Percentiles rank a stretch among this genome's conserved stretches.
Conservation (phyloP, 805 yeast species). For the Diddensiella transvaalensis region DNA sequence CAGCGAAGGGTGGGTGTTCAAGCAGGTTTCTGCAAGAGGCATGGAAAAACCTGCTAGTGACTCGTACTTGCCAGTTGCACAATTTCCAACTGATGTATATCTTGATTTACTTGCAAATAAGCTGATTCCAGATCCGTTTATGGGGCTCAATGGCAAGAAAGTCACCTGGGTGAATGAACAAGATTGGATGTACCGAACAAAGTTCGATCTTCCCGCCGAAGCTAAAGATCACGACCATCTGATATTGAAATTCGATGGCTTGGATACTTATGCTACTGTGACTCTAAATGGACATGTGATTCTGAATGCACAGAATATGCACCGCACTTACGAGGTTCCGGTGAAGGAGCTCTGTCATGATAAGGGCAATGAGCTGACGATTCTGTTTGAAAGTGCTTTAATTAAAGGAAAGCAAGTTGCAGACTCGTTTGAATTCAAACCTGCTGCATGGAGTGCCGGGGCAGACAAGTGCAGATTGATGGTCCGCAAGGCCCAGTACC, state of each 20-base stretch:
- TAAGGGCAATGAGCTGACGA: slow-evolving; percentile 3
- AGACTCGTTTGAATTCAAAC: slow-evolving; percentile 6
- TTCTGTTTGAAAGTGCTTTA: slow-evolving; percentile 1
- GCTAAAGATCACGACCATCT: slow-evolving; percentile 7
- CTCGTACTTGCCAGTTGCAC: no score
- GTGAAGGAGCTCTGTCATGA: no score
- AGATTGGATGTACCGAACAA: slow-evolving; percentile 43
- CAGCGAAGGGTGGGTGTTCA: slow-evolving; percentile 9
- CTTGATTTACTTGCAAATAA: slow-evolving; percentile 38
- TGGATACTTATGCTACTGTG: slow-evolving; percentile 20
- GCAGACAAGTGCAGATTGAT: slow-evolving; percentile 44
- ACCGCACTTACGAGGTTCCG: not conserved
- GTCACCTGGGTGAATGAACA: slow-evolving; percentile 49
- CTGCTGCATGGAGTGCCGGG: slow-evolving; percentile 20
- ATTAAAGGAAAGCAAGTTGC: slow-evolving; percentile 6
- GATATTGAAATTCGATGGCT: slow-evolving; percentile 19
- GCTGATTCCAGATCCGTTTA: slow-evolving; percentile 44
- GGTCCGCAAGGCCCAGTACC: slow-evolving; percentile 51
- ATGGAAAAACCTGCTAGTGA: not conserved
- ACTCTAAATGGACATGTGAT: slow-evolving; percentile 29
- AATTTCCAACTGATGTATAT: slow-evolving; percentile 3
- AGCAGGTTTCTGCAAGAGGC: slow-evolving; percentile 7
- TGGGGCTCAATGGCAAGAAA: slow-evolving; percentile 40
- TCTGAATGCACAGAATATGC: slow-evolving; percentile 40
- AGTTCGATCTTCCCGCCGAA: slow-evolving; percentile 12